phyloP scores from a whole-genome alignment of 2,329 filamentous ascomycete species.

The Pseudocercospora cruenta region DNA sequence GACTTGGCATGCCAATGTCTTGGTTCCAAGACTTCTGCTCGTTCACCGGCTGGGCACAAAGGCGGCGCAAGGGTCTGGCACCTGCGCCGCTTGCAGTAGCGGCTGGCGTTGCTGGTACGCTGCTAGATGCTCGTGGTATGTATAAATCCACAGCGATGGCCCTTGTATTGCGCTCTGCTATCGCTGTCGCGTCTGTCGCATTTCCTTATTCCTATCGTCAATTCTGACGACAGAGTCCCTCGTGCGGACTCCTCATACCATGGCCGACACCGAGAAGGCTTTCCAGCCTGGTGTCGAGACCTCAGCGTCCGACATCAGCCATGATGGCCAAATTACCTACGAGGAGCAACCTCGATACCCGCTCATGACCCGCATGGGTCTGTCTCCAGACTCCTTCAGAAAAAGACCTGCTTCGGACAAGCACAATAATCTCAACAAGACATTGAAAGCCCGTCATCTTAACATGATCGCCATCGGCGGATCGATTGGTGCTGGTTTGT shows the following conservation, averaged over 20 bases:
- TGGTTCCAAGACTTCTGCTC: constrained; percentile 18
- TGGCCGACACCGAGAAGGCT: constrained; percentile 26
- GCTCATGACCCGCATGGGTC: constrained; percentile 36
- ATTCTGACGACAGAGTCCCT: neutral
- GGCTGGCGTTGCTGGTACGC: constrained; percentile 14
- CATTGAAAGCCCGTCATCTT: constrained; percentile 36
- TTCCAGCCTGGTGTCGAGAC: constrained; percentile 16
- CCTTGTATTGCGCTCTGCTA: neutral
- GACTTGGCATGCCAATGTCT: constrained; percentile 17
- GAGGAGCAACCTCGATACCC: constrained; percentile 14
- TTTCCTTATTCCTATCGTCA: neutral
- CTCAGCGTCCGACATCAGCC: constrained; percentile 15
- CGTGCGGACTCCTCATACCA: neutral
- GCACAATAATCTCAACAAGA: constrained; percentile 40
- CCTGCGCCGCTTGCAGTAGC: constrained; percentile 18
- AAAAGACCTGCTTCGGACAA: constrained; percentile 35
- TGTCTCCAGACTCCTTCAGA: constrained; percentile 38
- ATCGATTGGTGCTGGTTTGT: constrained; percentile 58
- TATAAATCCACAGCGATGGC: constrained; percentile 15
- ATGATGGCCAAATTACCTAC: constrained; percentile 27
- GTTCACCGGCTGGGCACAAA: constrained; percentile 18
- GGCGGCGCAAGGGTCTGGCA: constrained; percentile 8
- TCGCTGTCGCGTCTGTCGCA: neutral
- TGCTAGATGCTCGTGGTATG: constrained; percentile 2
- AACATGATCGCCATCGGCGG: constrained; percentile 42